Conservation (phyloP, 495 filamentous ascomycete species). For the Penicillium riverlandense region DNA sequence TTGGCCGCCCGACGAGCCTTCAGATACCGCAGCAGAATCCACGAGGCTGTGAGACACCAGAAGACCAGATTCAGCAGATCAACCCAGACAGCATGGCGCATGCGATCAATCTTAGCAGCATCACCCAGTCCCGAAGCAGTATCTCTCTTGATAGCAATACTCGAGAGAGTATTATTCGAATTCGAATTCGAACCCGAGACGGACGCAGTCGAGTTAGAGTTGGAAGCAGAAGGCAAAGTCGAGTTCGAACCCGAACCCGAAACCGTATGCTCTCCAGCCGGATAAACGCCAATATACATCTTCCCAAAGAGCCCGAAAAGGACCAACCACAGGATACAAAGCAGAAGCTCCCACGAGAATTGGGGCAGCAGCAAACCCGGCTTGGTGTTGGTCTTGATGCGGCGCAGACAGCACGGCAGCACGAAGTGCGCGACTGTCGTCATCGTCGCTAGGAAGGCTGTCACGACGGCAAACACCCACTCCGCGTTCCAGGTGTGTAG, state of each 20-base stretch:
- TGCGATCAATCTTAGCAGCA: slow-evolving; percentile 47
- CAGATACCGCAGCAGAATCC: slow-evolving; percentile 33
- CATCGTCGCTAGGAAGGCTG: slow-evolving; percentile 52
- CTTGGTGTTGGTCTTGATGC: slow-evolving; percentile 24
- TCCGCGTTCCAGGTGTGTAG: slow-evolving; percentile 48
- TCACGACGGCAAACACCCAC: slow-evolving; percentile 72
- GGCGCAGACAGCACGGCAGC: slow-evolving; percentile 43
- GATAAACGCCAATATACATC: slow-evolving; percentile 64
- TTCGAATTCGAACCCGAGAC: slow-evolving; percentile 14
- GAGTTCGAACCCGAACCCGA: slow-evolving; percentile 2
- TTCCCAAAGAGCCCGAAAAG: slow-evolving; percentile 79
- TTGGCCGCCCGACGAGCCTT: slow-evolving; percentile 11
- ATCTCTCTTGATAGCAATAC: slow-evolving; percentile 35
- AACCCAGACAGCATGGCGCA: slow-evolving; percentile 85
- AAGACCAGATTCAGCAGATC: slow-evolving; percentile 66
- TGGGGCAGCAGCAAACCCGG: slow-evolving; percentile 19
- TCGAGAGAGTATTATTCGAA: slow-evolving; percentile 1
- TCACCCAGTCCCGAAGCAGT: slow-evolving; percentile 7
- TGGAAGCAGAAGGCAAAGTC: too few species aligned
- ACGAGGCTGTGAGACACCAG: slow-evolving; percentile 55
- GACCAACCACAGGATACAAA: slow-evolving; percentile 68
- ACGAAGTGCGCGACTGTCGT: slow-evolving; percentile 53
- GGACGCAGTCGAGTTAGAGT: too few species aligned
- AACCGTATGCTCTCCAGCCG: slow-evolving; percentile 30
- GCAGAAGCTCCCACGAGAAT: slow-evolving; percentile 62